A percentile compares a stretch with the other conserved stretches of the same genome.
phyloP scores from a whole-genome alignment of 106 monocot species.

The Dioscorea zingiberensis region DNA sequence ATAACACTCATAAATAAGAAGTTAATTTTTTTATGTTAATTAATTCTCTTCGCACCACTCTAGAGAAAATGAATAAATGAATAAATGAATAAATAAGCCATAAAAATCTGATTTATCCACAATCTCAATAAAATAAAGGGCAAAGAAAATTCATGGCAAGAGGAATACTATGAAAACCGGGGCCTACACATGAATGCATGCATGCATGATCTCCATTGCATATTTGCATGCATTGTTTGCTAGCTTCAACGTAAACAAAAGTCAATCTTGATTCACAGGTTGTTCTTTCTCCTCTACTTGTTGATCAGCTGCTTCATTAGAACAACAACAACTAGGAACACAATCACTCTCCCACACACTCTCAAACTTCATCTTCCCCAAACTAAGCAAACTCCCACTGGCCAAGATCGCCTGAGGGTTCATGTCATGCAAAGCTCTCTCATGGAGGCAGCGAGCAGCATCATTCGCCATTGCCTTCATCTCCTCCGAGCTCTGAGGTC shows the following conservation, averaged over 20 bases:
- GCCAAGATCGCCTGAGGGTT: constrained; percentile 44
- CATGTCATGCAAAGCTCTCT: constrained; percentile 49
- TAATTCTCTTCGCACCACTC: too few relatives aligned
- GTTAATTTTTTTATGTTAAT: too few relatives aligned
- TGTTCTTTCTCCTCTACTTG: not conserved
- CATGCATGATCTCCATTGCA: not conserved
- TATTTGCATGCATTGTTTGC: too few relatives aligned
- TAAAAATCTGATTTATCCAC: not conserved
- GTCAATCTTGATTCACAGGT: not conserved
- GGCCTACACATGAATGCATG: not conserved
- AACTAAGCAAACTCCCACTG: constrained; percentile 38
- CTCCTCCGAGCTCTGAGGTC: constrained; percentile 19
- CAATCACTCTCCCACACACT: constrained; percentile 12
- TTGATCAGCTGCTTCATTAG: not conserved
- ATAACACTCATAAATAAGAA: too few relatives aligned
- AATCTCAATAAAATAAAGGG: not conserved
- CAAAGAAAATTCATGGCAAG: not conserved
- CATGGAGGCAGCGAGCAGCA: constrained; percentile 34
- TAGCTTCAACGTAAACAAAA: too few relatives aligned
- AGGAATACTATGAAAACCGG: too few relatives aligned
- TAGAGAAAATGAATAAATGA: too few relatives aligned
- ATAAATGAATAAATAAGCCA: too few relatives aligned
- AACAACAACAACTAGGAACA: not conserved
- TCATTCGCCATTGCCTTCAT: constrained; percentile 23
- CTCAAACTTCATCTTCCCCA: constrained; percentile 30